A percentile compares a stretch with the other conserved stretches of the same genome.
These are phyloP conservation scores for Mortierella sp. DNA, from an alignment of 371 early-diverging fungal genomes.

Conservation along the genomic window DNA sequence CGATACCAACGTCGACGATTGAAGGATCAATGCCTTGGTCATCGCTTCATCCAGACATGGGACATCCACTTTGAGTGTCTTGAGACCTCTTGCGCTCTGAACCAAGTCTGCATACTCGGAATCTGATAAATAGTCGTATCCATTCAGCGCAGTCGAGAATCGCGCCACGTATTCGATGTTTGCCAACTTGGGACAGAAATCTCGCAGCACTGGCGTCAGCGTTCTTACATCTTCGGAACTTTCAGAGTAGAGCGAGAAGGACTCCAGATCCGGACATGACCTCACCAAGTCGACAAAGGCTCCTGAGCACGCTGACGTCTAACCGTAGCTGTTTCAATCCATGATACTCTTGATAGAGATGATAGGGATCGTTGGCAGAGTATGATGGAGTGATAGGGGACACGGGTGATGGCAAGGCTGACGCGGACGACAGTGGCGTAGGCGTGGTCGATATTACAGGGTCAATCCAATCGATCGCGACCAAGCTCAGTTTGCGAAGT, in stretches of 20 bases:
- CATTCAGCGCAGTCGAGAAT: slow-evolving; percentile 20
- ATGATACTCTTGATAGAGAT: slow-evolving; percentile 1
- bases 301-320: slow-evolving; percentile 20
- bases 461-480: slow-evolving; percentile 35
- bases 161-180: slow-evolving; percentile 28
- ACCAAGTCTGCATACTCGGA: slow-evolving; percentile 30
- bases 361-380: background rate
- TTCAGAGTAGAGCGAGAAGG: slow-evolving; percentile 31
- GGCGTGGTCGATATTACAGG: background rate
- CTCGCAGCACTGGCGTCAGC: slow-evolving; percentile 24
- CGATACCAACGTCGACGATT: slow-evolving; percentile 9
- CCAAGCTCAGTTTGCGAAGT: slow-evolving; percentile 10
- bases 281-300: slow-evolving; percentile 34
- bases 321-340: slow-evolving; percentile 19
- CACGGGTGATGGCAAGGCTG: background rate
- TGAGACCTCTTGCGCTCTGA: slow-evolving; percentile 5
- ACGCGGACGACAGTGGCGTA: background rate
- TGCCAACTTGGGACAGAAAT: slow-evolving; percentile 15
- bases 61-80: slow-evolving; percentile 28
- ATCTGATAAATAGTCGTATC: slow-evolving; percentile 32
- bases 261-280: slow-evolving; percentile 28
- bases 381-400: background rate
- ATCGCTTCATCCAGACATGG: slow-evolving; percentile 30
- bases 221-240: slow-evolving; percentile 19
- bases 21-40: slow-evolving; percentile 25